phyloP scores from a whole-genome alignment of 2,329 filamentous ascomycete genomes.

The Xylaria sp. region DNA sequence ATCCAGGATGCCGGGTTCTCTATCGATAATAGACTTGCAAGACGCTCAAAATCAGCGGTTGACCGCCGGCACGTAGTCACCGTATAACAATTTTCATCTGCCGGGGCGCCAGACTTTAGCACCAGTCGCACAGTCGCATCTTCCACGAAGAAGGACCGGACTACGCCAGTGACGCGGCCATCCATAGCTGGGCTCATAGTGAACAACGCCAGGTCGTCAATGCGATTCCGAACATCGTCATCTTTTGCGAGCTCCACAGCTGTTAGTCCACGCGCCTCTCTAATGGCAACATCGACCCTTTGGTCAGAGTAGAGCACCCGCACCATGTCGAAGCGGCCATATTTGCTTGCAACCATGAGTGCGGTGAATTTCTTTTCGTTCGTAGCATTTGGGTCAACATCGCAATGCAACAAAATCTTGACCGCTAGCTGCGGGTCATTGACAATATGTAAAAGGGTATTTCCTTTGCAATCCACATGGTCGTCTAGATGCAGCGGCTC shows the following conservation, averaged over 20 bases:
- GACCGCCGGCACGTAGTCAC: conserved; percentile 93
- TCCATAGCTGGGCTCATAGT: conserved; percentile 74
- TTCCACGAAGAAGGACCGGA: conserved; percentile 95
- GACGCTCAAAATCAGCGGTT: conserved; percentile 86
- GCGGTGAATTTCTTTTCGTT: conserved; percentile 96
- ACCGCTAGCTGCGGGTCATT: conserved; percentile 80
- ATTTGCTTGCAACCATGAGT: conserved; percentile 98
- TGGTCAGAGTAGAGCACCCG: conserved; percentile 85
- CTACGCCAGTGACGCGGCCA: conserved; percentile 86
- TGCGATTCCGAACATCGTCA: conserved; percentile 93
- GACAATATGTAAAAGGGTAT: conserved; percentile 94
- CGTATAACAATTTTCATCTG: conserved; percentile 81
- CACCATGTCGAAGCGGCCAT: conserved; percentile 92
- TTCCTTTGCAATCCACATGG: conserved; percentile 90
- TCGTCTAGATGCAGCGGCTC: conserved; percentile 87
- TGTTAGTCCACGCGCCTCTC: conserved; percentile 85
- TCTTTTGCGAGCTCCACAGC: conserved; percentile 97
- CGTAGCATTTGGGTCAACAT: conserved; percentile 93
- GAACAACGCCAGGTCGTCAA: conserved; percentile 90
- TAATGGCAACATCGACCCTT: conserved; percentile 81
- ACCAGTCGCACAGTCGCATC: conserved; percentile 92
- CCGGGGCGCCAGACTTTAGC: conserved; percentile 89
- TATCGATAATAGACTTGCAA: conserved; percentile 79
- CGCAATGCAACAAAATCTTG: conserved; percentile 79
- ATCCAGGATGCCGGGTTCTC: conserved; percentile 98